Evolutionary conservation across 1,139 yeast genomes (phyloP).

Genomic region (Saccharomyces hybrid): DNA sequence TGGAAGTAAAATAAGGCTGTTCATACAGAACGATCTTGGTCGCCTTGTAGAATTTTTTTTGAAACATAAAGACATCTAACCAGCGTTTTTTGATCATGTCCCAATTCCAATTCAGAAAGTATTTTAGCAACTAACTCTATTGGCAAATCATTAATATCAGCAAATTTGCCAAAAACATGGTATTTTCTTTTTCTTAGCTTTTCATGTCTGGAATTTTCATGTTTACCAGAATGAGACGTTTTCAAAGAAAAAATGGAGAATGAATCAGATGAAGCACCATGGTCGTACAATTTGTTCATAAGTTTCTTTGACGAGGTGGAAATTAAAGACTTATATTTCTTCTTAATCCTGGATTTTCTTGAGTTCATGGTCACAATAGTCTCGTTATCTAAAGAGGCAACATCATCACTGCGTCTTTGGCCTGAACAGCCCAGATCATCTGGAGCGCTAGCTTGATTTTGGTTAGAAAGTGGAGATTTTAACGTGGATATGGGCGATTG

Average conservation of each 20-base stretch:
- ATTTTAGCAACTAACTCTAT: constrained; percentile 25
- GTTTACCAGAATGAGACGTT: constrained; percentile 17
- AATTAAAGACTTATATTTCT: constrained; percentile 22
- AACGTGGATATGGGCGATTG: not conserved
- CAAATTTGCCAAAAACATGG: constrained; percentile 3
- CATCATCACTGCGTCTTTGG: not conserved
- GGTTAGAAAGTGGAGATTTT: not conserved
- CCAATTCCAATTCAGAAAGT: constrained; percentile 11
- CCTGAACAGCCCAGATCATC: not conserved
- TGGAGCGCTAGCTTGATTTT: not conserved
- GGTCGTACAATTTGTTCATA: constrained; percentile 18
- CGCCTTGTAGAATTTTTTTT: constrained; percentile 42
- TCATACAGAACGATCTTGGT: constrained; percentile 50
- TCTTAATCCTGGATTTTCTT: constrained; percentile 17
- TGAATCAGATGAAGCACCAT: constrained; percentile 15
- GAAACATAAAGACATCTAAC: constrained; percentile 44
- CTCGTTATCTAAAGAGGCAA: constrained; percentile 7
- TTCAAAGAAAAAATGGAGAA: constrained; percentile 22
- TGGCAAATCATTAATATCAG: constrained; percentile 24
- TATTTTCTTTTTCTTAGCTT: constrained; percentile 14
- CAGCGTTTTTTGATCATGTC: constrained; percentile 31
- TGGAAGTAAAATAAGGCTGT: constrained; percentile 50
- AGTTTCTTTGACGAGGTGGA: constrained; percentile 23
- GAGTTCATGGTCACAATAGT: constrained; percentile 11
- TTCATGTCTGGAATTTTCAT: constrained; percentile 17